A percentile compares a stretch with the other conserved stretches of the same genome.
These are phyloP conservation scores for Suillus decipiens DNA, from an alignment of 768 basidiomycete species.

Conservation along the genomic window DNA sequence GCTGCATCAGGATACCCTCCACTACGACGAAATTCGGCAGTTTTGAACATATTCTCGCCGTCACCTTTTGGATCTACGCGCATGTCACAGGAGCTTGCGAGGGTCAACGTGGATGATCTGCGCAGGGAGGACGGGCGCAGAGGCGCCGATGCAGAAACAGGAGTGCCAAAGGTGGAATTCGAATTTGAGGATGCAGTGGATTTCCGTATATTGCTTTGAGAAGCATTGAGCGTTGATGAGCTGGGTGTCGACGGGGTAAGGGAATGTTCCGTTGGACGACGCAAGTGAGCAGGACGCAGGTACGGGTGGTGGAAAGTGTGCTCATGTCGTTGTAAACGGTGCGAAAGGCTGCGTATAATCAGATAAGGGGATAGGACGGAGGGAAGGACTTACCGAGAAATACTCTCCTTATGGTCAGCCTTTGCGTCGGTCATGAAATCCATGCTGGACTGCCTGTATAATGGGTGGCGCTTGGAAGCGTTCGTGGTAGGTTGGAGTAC, in stretches of 20 bases:
- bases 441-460: conserved; percentile 86
- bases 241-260: neutral
- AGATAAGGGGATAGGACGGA: conserved; percentile 16
- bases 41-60: conserved; percentile 14
- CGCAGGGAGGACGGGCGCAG: conserved; percentile 47
- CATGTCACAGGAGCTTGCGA: conserved; percentile 24
- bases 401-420: conserved; percentile 46
- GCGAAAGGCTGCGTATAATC: neutral
- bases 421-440: conserved; percentile 68
- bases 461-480: conserved; percentile 53
- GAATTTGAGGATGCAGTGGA: conserved; percentile 33
- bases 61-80: conserved; percentile 9
- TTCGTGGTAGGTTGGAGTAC: conserved; percentile 50
- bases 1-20: conserved; percentile 21
- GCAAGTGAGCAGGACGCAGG: conserved; percentile 3
- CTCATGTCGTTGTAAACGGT: conserved; percentile 7
- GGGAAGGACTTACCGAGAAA: conserved; percentile 57
- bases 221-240: conserved; percentile 5
- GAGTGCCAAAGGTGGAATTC: conserved; percentile 37
- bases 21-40: conserved; percentile 15
- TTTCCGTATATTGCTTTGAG: conserved; percentile 24
- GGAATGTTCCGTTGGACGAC: neutral
- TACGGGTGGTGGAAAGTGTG: conserved; percentile 8
- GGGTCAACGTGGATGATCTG: conserved; percentile 35
- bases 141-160: conserved; percentile 38